Percentiles rank a stretch among this genome's conserved stretches.
phyloP scores from a whole-genome alignment of 2,329 filamentous ascomycete genomes.

The Curvularia hawaiiensis region DNA sequence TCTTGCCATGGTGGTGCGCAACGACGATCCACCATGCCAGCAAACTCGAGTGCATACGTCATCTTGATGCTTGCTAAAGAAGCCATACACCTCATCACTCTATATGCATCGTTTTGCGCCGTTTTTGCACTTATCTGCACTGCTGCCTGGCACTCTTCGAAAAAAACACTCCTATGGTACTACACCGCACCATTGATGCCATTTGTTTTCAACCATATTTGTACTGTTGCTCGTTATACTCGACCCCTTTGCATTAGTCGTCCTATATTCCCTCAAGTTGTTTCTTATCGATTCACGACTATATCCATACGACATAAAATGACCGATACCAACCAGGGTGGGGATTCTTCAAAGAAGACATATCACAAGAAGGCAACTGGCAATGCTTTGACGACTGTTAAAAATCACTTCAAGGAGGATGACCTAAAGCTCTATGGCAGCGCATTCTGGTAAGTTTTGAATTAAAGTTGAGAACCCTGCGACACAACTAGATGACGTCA shows the following conservation, averaged over 20 bases:
- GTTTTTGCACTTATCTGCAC: not conserved
- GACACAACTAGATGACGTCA: conserved; percentile 18
- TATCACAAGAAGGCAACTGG: conserved; percentile 76
- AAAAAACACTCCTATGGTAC: not conserved
- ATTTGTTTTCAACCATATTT: conserved; percentile 3
- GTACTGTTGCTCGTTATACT: not conserved
- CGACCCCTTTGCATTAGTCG: not conserved
- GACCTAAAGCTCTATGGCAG: conserved; percentile 80
- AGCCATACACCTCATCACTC: conserved; percentile 2
- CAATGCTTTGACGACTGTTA: conserved; percentile 69
- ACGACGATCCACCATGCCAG: conserved; percentile 5
- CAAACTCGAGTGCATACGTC: conserved; percentile 16
- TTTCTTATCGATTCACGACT: not conserved
- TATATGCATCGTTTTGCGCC: conserved; percentile 2
- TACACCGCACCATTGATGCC: conserved; percentile 13
- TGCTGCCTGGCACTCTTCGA: not conserved
- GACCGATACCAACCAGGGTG: conserved; percentile 55
- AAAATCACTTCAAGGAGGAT: conserved; percentile 71
- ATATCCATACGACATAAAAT: conserved; percentile 42
- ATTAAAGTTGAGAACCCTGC: not conserved
- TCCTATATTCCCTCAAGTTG: not conserved
- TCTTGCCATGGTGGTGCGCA: conserved; percentile 7
- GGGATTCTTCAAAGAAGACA: conserved; percentile 64
- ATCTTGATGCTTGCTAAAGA: conserved; percentile 18
- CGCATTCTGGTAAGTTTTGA: conserved; percentile 72